Percentiles rank a stretch among this genome's conserved stretches.
Conservation (phyloP, 2,329 filamentous ascomycete species). For the Aspergillus sp. region DNA sequence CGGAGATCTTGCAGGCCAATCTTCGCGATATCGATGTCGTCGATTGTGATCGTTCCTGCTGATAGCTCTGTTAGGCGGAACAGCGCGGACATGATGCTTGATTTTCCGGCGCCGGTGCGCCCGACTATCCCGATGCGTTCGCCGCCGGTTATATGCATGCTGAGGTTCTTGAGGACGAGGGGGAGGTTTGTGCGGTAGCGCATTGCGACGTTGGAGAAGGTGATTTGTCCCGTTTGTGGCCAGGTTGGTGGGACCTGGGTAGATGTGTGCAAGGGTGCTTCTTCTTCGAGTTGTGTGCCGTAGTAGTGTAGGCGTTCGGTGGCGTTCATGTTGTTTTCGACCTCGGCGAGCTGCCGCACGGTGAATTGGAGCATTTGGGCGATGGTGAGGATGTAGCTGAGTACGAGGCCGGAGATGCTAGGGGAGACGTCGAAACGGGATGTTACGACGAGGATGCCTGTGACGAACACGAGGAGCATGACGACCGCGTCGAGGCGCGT, state of each 20-base stretch:
- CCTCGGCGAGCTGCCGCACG: slow-evolving; percentile 87
- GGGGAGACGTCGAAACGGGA: slow-evolving; percentile 82
- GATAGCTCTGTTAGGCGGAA: slow-evolving; percentile 46
- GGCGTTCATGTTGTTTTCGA: slow-evolving; percentile 97
- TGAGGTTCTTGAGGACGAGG: slow-evolving; percentile 68
- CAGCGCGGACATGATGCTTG: slow-evolving; percentile 47
- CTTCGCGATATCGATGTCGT: slow-evolving; percentile 43
- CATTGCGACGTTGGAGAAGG: slow-evolving; percentile 75
- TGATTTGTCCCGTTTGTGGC: slow-evolving; percentile 83
- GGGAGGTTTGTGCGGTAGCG: slow-evolving; percentile 71
- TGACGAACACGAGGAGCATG: slow-evolving; percentile 79
- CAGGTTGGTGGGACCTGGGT: slow-evolving; percentile 69
- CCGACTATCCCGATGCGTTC: slow-evolving; percentile 51
- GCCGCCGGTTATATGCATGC: slow-evolving; percentile 45
- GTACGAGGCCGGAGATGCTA: slow-evolving; percentile 80
- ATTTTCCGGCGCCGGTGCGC: slow-evolving; percentile 48
- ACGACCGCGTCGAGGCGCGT: slow-evolving; percentile 82
- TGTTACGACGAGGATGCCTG: slow-evolving; percentile 87
- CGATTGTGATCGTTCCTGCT: slow-evolving; percentile 42
- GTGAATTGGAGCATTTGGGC: slow-evolving; percentile 97
- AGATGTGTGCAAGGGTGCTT: slow-evolving; percentile 74
- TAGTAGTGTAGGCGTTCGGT: slow-evolving; percentile 92
- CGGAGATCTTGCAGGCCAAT: slow-evolving; percentile 45
- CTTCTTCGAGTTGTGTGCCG: slow-evolving; percentile 80
- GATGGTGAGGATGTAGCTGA: slow-evolving; percentile 90